Base-by-base conservation (phyloP, 2,329 filamentous ascomycete species). In the Phaeosphaeria sp. region DNA sequence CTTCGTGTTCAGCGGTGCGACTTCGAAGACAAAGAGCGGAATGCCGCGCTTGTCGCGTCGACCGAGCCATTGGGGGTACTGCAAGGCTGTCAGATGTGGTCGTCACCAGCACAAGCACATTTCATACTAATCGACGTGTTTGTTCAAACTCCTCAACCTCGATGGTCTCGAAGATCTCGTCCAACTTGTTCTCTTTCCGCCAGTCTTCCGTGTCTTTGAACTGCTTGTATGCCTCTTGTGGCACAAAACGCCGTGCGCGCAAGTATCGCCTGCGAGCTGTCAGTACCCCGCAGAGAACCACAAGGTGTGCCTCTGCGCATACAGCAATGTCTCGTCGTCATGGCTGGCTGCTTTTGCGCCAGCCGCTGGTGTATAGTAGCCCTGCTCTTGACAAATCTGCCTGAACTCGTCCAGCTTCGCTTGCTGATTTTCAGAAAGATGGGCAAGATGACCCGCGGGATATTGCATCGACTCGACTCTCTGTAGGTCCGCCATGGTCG, bases 21-120 rank as follows among this genome's bases (percentile, higher is more conserved):
- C 92, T 78, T 96, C 91, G 78, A 91, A 97, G 59, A 97, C 86
- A 78, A 95, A 97, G 67, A 97, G 85, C 7, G 94, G 94, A 62
- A 97, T 97, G 65, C 94, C 94, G 67, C 93, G 90, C 67, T 88
- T 90, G 79, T 97, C 94, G 66, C 93, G 87, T 64, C 93, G 90
- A 54, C 94, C 94, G 20, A 92, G 96, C 91, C 93, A 97, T 87
- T 97, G 92, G 22, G 93, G 93, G 73, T 97, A 97, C 90, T 93
- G 70, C 53, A 64, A 66, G 59, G 58, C 53, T 54, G 63, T 72
- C 54, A 72, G 59, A 54, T 47, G 59, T 55, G 39, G 46, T 54
- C 22, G 51, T 36, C 44, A 2, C 39, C 39, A 49, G 52, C 18
- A 50, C 15, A 54, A 39, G 46, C 47, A 52, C 48, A 46, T 43